These are phyloP conservation scores for Candida dubliniensis DNA, from an alignment of 1,139 yeast species.

Conservation along the genomic window DNA sequence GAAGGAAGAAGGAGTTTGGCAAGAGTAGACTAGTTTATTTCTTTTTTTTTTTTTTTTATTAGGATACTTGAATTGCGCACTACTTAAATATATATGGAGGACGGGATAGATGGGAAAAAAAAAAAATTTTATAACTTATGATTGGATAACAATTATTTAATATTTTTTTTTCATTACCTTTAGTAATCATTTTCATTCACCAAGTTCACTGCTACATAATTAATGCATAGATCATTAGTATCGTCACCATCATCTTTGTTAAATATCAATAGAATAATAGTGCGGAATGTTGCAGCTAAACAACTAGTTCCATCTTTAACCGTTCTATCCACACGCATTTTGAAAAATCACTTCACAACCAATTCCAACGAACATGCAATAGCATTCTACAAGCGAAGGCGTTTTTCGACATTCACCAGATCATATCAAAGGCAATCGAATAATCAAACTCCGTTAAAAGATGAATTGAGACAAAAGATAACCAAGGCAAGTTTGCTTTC, in stretches of 20 bases:
- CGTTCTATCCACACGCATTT: background rate
- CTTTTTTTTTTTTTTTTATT: too few relatives aligned
- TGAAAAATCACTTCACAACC: conserved; percentile 1
- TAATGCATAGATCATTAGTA: background rate
- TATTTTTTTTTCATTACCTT: too few relatives aligned
- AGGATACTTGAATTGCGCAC: too few relatives aligned
- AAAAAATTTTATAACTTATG: background rate
- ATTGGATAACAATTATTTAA: background rate
- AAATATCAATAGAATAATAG: background rate
- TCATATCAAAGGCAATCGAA: background rate
- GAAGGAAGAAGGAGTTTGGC: too few relatives aligned
- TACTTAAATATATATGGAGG: background rate
- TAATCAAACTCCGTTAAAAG: background rate
- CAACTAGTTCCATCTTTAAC: background rate
- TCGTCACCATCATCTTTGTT: background rate
- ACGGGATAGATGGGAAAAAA: background rate
- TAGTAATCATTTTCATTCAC: too few relatives aligned
- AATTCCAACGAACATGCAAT: background rate
- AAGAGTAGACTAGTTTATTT: too few relatives aligned
- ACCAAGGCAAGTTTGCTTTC: conserved; percentile 43
- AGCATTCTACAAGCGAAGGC: background rate
- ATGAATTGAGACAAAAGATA: conserved; percentile 7
- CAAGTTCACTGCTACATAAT: too few relatives aligned
- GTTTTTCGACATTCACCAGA: background rate
- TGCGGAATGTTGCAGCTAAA: background rate